Evolutionary conservation across 2,329 filamentous ascomycete genomes (phyloP), one percentile per base, ranked within the genome.

Genomic region (Calonectria henricotiae): DNA sequence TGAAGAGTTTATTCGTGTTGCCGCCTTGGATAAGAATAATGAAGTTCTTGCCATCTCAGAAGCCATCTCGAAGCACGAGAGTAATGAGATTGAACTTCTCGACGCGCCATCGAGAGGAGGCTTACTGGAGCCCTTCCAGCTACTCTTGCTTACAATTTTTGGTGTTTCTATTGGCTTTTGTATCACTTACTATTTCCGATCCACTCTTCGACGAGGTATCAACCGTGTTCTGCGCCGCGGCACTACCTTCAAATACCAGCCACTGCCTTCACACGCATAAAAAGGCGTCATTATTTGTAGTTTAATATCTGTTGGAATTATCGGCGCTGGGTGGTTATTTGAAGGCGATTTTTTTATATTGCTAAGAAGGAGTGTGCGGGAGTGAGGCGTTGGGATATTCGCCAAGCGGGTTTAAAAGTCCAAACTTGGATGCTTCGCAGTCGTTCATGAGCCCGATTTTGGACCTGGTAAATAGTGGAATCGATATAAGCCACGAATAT

Each of bases 1-100:
- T 1, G 65, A 66, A 2, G 70, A 73, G 41, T 77, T 73, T 23
- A 49, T 78, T 12, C 72, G 76, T 9, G 65, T 78, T 11, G 68
- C 72, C 1, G 77, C 73, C 0, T 43, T 78, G 51, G 74, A 76
- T 30, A 68, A 44, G 12, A 30, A 72, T 12, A 68, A 54, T 25
- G 27, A 79, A 23, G 11, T 76, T 73, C 68, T 87, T 79, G 1
- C 81, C 76, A 20, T 61, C 6, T 74, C 73, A 4, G 17, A 49
- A 7, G 39, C 63, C 0, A 64, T 74, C n/a, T 69, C 67, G 5
- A 73, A 68, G 55, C 39, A 66, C 15, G 58, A 74, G 35, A 20
- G 69, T 6, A 71, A 55, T 3, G 17, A 62, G 20, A 47, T 68
- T 2, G 64, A 62, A 39, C 30, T 72, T 4, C 69, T 74, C 11